phyloP scores from a whole-genome alignment of 345 rosid genomes.

The Erucastrum elatum region DNA sequence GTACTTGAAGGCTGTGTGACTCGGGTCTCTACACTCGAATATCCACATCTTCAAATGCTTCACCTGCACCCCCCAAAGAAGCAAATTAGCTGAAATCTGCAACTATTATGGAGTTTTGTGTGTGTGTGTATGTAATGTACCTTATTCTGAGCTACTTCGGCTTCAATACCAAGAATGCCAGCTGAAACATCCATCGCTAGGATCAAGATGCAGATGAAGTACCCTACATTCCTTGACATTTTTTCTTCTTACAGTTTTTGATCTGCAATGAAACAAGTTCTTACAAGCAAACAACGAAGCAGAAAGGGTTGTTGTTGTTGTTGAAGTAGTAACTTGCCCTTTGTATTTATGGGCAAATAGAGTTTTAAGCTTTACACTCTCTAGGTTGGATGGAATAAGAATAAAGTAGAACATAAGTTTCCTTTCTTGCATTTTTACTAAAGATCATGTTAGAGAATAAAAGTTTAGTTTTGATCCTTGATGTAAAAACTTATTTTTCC shows the following conservation, averaged over 20 bases:
- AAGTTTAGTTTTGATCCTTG: conserved; percentile 32
- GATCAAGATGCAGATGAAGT: conserved; percentile 40
- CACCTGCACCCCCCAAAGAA: conserved; percentile 45
- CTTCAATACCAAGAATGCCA: conserved; percentile 44
- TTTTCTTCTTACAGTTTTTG: neutral
- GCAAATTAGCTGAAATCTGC: neutral
- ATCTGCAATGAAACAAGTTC: neutral
- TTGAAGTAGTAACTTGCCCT: conserved; percentile 21
- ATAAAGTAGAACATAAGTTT: conserved; percentile 24
- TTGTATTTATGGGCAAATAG: conserved; percentile 19
- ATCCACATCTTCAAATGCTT: conserved; percentile 71
- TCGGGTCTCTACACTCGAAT: conserved; percentile 82
- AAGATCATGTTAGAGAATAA: conserved; percentile 30
- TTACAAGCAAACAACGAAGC: conserved; percentile 23
- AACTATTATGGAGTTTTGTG: neutral
- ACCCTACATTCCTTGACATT: conserved; percentile 39
- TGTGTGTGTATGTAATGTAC: conserved; percentile 13
- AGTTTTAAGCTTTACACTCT: conserved; percentile 18
- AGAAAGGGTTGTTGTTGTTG: conserved; percentile 2
- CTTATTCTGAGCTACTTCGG: conserved; percentile 47
- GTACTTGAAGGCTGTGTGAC: conserved; percentile 65
- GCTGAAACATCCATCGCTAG: conserved; percentile 45
- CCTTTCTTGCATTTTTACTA: conserved; percentile 18
- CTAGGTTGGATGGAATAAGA: conserved; percentile 39
- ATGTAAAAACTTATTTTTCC: conserved; percentile 15